phyloP scores from a whole-genome alignment of 2,329 filamentous ascomycete species.

The Orbilia ellipsospora region DNA sequence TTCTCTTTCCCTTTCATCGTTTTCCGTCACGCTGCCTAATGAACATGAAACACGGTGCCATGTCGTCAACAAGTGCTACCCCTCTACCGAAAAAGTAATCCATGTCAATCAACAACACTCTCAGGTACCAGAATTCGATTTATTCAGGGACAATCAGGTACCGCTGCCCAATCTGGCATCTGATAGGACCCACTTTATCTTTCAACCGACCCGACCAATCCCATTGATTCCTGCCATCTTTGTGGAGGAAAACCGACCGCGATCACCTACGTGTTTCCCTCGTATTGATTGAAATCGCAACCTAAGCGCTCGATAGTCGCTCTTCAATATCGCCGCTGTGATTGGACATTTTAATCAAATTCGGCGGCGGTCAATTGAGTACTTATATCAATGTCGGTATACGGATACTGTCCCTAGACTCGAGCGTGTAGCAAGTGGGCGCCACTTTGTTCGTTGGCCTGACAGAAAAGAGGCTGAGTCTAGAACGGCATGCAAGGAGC shows the following conservation, averaged over 20 bases:
- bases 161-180: conserved; percentile 49
- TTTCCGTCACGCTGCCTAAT: conserved; percentile 51
- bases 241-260: not conserved
- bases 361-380: too few relatives aligned
- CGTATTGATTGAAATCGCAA: conserved; percentile 1
- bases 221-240: not conserved
- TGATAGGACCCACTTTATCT: conserved; percentile 13
- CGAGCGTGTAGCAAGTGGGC: too few relatives aligned
- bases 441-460: too few relatives aligned
- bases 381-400: too few relatives aligned
- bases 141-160: conserved; percentile 52
- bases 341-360: too few relatives aligned
- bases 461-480: too few relatives aligned
- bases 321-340: too few relatives aligned
- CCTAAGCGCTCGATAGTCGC: not conserved
- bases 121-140: conserved; percentile 26
- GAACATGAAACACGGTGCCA: conserved; percentile 54
- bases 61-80: conserved; percentile 53
- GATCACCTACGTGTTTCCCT: not conserved
- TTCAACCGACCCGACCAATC: conserved; percentile 12
- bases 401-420: too few relatives aligned
- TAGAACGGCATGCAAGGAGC: too few relatives aligned
- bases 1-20: conserved; percentile 12
- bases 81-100: conserved; percentile 32
- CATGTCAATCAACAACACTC: conserved; percentile 45